Evolutionary conservation across 345 rosid genomes (phyloP).

Genomic region (Syzygium jambos): DNA sequence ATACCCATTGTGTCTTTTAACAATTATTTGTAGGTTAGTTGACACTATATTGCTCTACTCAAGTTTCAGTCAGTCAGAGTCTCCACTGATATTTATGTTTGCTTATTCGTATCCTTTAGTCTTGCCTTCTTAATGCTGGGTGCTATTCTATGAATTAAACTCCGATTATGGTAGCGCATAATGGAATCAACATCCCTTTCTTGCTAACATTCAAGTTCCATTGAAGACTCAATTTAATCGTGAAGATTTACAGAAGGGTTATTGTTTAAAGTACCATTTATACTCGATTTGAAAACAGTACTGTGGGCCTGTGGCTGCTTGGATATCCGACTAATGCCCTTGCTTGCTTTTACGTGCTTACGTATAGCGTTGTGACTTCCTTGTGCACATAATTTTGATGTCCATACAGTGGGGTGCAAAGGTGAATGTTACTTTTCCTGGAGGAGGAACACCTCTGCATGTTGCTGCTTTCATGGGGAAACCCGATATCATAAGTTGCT

Average conservation of each 20-base stretch:
- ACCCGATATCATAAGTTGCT: slow-evolving; percentile 49
- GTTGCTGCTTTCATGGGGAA: slow-evolving; percentile 68
- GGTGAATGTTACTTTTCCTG: slow-evolving; percentile 49
- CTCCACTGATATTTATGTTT: neutral
- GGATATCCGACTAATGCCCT: neutral
- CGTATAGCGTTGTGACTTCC: neutral
- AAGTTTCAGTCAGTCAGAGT: neutral
- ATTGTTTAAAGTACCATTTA: neutral
- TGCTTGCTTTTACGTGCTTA: neutral
- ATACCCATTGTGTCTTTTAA: neutral
- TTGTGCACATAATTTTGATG: neutral
- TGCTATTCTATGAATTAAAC: neutral
- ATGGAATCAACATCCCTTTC: neutral
- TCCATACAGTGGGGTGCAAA: slow-evolving; percentile 65
- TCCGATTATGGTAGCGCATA: neutral
- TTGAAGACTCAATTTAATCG: neutral
- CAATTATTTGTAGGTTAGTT: neutral
- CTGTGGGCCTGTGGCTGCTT: neutral
- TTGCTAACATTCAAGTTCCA: neutral
- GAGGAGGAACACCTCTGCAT: slow-evolving; percentile 88
- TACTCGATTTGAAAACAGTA: neutral
- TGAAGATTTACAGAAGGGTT: neutral
- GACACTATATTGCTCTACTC: neutral
- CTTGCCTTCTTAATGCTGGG: neutral
- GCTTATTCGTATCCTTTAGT: neutral